phyloP scores from a whole-genome alignment of 441 rosid genomes.

The Arabidopsis lyrata region DNA sequence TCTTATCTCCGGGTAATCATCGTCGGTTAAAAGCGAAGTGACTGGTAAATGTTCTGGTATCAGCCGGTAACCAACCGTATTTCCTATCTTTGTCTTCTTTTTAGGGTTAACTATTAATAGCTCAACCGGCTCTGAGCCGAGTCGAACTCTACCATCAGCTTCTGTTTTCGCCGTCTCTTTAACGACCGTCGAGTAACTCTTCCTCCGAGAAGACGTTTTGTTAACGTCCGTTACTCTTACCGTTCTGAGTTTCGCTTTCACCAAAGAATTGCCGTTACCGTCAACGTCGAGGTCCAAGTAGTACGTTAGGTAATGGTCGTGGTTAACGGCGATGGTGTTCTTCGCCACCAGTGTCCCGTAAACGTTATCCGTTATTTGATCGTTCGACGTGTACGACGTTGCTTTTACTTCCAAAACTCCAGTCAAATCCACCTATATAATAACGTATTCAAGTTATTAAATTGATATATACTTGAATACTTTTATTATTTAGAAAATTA shows the following conservation, averaged over 20 bases:
- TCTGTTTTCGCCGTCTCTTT: conserved; percentile 66
- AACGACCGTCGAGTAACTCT: conserved; percentile 78
- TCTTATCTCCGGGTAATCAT: conserved; percentile 78
- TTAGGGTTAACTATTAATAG: conserved; percentile 65
- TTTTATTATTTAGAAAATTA: too few relatives aligned
- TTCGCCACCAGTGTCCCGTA: conserved; percentile 69
- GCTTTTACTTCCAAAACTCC: conserved; percentile 74
- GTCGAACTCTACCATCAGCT: conserved; percentile 60
- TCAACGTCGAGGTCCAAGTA: conserved; percentile 80
- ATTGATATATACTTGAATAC: too few relatives aligned
- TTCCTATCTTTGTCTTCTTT: conserved; percentile 65
- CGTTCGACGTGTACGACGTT: conserved; percentile 51
- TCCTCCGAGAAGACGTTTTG: conserved; percentile 50
- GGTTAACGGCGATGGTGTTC: conserved; percentile 73
- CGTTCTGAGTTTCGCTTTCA: conserved; percentile 58
- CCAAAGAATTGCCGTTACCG: conserved; percentile 66
- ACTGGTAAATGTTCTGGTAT: conserved; percentile 60
- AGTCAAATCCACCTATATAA: conserved; percentile 61
- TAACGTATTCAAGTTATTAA: too few relatives aligned
- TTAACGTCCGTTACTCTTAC: conserved; percentile 38
- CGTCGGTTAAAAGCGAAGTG: conserved; percentile 57
- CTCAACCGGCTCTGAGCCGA: conserved; percentile 64
- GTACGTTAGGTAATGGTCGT: conserved; percentile 81
- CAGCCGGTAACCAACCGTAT: conserved; percentile 74
- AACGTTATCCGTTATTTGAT: conserved; percentile 50